A percentile compares a stretch with the other conserved stretches of the same genome.
phyloP scores from a whole-genome alignment of 257 asterid genomes.

The Ligustrum vulgare region DNA sequence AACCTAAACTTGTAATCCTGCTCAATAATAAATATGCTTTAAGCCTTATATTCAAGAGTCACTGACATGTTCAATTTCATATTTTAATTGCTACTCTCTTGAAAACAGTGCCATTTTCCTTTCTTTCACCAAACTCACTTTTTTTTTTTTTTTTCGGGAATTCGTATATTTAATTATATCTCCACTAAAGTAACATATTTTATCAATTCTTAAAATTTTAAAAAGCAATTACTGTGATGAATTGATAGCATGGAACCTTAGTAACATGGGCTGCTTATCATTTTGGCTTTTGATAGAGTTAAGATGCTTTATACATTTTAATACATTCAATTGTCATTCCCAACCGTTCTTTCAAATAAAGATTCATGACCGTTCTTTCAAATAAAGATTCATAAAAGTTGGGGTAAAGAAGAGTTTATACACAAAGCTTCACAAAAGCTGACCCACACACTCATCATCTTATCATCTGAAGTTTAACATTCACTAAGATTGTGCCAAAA shows the following conservation, averaged over 20 bases:
- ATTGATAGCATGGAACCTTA: background rate
- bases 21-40: background rate
- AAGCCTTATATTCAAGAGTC: background rate
- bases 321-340: background rate
- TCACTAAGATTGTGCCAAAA: slow-evolving; percentile 1
- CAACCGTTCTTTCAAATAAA: background rate
- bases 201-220: background rate
- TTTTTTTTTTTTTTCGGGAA: background rate
- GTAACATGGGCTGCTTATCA: background rate
- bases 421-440: background rate
- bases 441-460: background rate
- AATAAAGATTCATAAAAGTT: background rate
- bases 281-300: background rate
- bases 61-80: background rate
- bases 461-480: background rate
- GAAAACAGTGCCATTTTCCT: background rate
- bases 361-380: background rate
- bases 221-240: background rate
- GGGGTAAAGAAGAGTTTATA: background rate
- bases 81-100: background rate
- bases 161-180: background rate
- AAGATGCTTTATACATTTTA: background rate
- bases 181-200: background rate
- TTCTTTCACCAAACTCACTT: background rate
- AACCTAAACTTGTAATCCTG: background rate